Base-by-base conservation (phyloP, 108 stramenopile species). In the Conticribra guillardii region DNA sequence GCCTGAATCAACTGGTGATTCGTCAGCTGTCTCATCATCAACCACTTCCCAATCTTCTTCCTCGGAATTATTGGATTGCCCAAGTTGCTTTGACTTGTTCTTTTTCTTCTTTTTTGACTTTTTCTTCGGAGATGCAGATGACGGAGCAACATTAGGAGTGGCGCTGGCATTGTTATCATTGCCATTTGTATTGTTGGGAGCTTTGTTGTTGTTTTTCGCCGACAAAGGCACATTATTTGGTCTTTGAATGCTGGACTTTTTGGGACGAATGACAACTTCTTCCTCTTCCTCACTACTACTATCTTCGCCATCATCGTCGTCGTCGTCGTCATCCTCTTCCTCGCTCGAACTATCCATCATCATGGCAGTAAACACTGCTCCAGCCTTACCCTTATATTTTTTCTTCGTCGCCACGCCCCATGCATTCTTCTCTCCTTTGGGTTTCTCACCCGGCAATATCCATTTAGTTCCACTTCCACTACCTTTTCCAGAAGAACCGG, bases 341-440 rank as follows among this genome's bases (percentile, higher is more conserved):
- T 90, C 87, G 57, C 92, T 95, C 23, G 90, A 85, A 37, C 76
- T 78, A 54, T 73, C 91, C 87, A 89, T 88, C 91, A 95, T 92
- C 90, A 91, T 91, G 18, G 94, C 94, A 19, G 89, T 69, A 80
- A 95, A 92, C 7, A 90, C 87, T 27, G 85, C 85, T 52, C 88
- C 85, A 19, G 71, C 62, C 32, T 62, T 72, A 7, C 24, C 54
- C 41, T 41, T 80, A 7, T 32, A 60, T 81, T 54, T 81, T 64
- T 82, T 77, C 61, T 72, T 83, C 31, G 44, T 51, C 47, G 49
- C 57, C 63, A 56, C 23, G 4, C 61, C 67, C 71, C 66, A 80
- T 17, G 71, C 61, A 66, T 60, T 80, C 7, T 58, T 69, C 46
- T 62, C 30, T 28, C 19, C 46, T 26, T 55, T 45, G 23, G 48